Conservation (phyloP, 2,329 filamentous ascomycete species). For the Helminthosporium solani region DNA sequence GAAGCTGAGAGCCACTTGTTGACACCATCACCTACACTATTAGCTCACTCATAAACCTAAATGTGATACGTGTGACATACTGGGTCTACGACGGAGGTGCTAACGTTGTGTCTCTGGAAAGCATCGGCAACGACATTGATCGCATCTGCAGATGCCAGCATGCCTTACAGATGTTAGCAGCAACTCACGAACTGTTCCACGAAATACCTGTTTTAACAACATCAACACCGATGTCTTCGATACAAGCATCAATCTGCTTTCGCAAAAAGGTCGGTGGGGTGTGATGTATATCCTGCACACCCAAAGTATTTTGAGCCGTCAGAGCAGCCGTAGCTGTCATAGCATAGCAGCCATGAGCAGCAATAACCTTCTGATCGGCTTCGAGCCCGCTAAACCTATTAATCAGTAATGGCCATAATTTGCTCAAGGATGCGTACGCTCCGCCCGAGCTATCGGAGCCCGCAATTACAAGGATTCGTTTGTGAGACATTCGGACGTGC, state of each 20-base stretch:
- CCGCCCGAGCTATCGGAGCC: constrained; percentile 90
- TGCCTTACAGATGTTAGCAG: constrained; percentile 56
- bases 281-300: constrained; percentile 77
- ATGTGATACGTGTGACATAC: constrained; percentile 48
- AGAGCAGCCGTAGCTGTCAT: constrained; percentile 94
- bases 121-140: constrained; percentile 68
- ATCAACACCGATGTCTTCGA: constrained; percentile 82
- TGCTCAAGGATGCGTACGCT: constrained; percentile 59
- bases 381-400: constrained; percentile 71
- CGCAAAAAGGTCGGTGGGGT: constrained; percentile 76
- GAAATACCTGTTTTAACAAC: constrained; percentile 82
- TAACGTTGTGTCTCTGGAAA: constrained; percentile 59
- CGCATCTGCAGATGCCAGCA: constrained; percentile 74
- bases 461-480: constrained; percentile 74
- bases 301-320: constrained; percentile 92
- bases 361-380: constrained; percentile 92
- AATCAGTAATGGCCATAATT: constrained; percentile 23
- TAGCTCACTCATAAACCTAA: neutral
- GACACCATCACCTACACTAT: constrained; percentile 76
- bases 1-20: constrained; percentile 71
- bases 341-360: constrained; percentile 89
- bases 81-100: constrained; percentile 69
- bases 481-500: constrained; percentile 28
- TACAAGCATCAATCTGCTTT: constrained; percentile 81
- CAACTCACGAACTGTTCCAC: neutral